Evolutionary conservation across 2,329 filamentous ascomycete species (phyloP).

Genomic region (Calonectria pseudoturangicola): DNA sequence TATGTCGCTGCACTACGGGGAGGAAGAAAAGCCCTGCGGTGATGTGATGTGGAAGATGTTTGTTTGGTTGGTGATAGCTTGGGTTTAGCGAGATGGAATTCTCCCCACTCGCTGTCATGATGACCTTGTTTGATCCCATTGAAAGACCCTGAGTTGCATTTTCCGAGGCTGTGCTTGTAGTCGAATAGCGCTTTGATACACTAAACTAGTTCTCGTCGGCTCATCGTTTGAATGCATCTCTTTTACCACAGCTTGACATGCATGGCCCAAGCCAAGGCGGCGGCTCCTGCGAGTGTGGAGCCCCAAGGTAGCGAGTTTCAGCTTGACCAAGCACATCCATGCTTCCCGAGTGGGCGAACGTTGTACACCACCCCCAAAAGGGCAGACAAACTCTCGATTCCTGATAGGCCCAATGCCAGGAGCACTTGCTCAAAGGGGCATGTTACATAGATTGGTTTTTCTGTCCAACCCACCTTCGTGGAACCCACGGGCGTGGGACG

Average conservation of each 20-base stretch:
- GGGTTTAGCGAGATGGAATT: too few species aligned
- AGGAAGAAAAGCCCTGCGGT: too few species aligned
- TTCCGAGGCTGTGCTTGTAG: too few species aligned
- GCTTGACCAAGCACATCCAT: background rate
- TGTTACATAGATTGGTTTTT: background rate
- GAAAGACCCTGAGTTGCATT: too few species aligned
- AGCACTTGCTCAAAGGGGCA: background rate
- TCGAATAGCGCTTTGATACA: background rate
- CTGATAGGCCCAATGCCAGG: background rate
- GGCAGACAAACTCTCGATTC: background rate
- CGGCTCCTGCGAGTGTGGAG: background rate
- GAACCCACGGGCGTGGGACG: background rate
- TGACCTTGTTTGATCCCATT: too few species aligned
- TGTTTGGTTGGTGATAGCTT: too few species aligned
- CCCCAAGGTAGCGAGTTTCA: constrained; percentile 5
- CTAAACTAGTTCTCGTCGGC: background rate
- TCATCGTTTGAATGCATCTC: too few species aligned
- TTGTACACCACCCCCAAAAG: background rate
- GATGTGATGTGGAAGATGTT: too few species aligned
- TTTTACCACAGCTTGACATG: too few species aligned
- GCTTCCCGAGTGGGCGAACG: constrained; percentile 4
- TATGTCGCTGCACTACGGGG: background rate
- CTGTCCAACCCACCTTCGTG: background rate
- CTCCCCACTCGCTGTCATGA: too few species aligned
- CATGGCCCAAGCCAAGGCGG: background rate